Conservation (phyloP, 2,329 filamentous ascomycete genomes). For the Clonostachys chloroleuca region DNA sequence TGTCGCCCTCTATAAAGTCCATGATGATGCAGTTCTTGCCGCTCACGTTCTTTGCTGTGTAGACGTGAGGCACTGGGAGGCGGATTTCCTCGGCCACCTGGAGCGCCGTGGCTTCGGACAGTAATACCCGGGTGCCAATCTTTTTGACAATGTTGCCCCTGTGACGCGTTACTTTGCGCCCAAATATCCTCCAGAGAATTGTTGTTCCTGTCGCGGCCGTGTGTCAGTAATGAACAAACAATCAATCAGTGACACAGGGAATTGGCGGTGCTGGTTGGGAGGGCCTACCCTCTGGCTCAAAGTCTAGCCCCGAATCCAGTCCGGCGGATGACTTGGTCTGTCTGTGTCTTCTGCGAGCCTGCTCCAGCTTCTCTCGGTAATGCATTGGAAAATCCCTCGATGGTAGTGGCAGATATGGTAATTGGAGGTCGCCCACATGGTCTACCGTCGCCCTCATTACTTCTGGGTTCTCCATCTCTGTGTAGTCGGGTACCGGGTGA, state of each 20-base stretch:
- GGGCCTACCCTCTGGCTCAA: conserved; percentile 8
- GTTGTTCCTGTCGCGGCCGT: conserved; percentile 7
- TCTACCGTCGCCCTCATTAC: no score
- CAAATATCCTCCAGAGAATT: conserved; percentile 10
- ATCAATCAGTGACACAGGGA: neutral
- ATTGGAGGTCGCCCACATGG: no score
- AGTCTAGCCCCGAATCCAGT: conserved; percentile 12
- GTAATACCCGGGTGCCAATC: conserved; percentile 12
- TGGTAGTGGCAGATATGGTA: no score
- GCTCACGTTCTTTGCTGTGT: conserved; percentile 8
- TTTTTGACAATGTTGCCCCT: conserved; percentile 15
- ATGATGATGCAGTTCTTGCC: conserved; percentile 13
- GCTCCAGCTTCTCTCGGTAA: neutral
- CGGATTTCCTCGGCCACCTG: conserved; percentile 8
- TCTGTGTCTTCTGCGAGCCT: neutral
- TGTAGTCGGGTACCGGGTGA: no score
- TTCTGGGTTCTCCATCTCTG: no score
- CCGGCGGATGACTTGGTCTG: conserved; percentile 12
- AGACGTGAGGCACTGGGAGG: conserved; percentile 13
- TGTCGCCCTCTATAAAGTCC: conserved; percentile 14
- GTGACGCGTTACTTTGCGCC: conserved; percentile 13
- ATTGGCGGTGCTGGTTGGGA: neutral
- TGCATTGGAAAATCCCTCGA: neutral
- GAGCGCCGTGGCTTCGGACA: conserved; percentile 17
- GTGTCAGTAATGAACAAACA: neutral